A percentile compares a stretch with the other conserved stretches of the same genome.
Conservation (phyloP, 352 stramenopile genomes). For the Phytophthora syringae region DNA sequence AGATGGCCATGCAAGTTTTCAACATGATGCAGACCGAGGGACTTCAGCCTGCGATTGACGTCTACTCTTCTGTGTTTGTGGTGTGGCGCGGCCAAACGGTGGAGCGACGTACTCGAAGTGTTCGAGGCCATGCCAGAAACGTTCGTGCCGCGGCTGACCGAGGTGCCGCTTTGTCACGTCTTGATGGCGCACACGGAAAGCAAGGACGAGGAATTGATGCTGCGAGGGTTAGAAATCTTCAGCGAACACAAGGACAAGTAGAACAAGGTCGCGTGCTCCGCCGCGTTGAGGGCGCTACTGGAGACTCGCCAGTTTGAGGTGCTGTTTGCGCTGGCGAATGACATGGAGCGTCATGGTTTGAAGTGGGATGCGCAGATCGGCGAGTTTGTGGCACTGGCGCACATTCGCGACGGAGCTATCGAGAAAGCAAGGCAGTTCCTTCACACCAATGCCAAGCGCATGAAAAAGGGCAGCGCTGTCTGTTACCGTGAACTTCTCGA, state of each 20-base stretch:
- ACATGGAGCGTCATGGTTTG: slow-evolving; percentile 47
- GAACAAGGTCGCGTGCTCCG: slow-evolving; percentile 53
- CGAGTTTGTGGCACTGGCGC: slow-evolving; percentile 51
- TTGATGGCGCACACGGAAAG: slow-evolving; percentile 67
- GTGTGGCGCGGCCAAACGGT: slow-evolving; percentile 61
- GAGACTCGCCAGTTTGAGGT: slow-evolving; percentile 49
- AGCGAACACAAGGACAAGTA: slow-evolving; percentile 37
- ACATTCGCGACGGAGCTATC: slow-evolving; percentile 35
- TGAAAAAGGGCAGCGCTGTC: background rate
- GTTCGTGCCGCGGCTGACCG: slow-evolving; percentile 39
- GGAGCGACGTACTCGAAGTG: slow-evolving; percentile 49
- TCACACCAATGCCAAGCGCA: background rate
- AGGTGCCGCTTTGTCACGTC: slow-evolving; percentile 34
- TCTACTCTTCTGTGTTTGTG: slow-evolving; percentile 71
- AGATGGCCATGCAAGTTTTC: slow-evolving; percentile 57
- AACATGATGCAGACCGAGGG: slow-evolving; percentile 41
- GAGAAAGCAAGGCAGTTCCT: slow-evolving; percentile 6
- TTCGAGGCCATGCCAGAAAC: slow-evolving; percentile 55
- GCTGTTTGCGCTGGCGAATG: slow-evolving; percentile 42
- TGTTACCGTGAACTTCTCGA: slow-evolving; percentile 15
- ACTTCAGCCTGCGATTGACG: slow-evolving; percentile 50
- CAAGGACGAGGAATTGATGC: slow-evolving; percentile 26
- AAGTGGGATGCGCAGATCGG: slow-evolving; percentile 54
- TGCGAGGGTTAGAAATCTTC: slow-evolving; percentile 52
- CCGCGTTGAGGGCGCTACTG: slow-evolving; percentile 52